Conservation (phyloP, 805 yeast species). For the Saccharomycopsis sp. region DNA sequence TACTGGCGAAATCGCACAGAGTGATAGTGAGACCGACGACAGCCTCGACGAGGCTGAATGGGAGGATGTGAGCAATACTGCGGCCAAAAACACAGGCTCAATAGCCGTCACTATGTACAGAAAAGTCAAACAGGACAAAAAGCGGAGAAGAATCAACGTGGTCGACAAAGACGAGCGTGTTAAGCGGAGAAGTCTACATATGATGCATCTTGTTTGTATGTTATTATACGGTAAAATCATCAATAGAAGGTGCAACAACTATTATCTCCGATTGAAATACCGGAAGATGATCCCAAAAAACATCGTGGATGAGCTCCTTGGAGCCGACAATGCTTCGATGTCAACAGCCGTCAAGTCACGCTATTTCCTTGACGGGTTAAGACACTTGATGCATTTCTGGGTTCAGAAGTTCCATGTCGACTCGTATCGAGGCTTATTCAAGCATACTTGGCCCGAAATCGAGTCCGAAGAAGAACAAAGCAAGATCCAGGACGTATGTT, state of each 20-base stretch:
- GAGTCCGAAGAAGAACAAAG: slow-evolving; percentile 23
- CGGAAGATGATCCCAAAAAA: slow-evolving; percentile 41
- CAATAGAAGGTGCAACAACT: slow-evolving; percentile 67
- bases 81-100: not conserved
- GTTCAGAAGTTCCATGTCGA: slow-evolving; percentile 44
- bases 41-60: slow-evolving; percentile 32
- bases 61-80: slow-evolving; percentile 35
- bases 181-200: slow-evolving; percentile 50
- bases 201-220: slow-evolving; percentile 50
- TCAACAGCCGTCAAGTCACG: slow-evolving; percentile 49
- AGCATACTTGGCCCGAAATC: slow-evolving; percentile 44
- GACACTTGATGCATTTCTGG: slow-evolving; percentile 62
- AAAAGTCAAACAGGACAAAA: slow-evolving; percentile 23
- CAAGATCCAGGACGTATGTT: slow-evolving; percentile 23
- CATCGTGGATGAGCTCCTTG: slow-evolving; percentile 42
- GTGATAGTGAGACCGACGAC: slow-evolving; percentile 24
- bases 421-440: slow-evolving; percentile 31
- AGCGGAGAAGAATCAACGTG: slow-evolving; percentile 26
- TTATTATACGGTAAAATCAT: slow-evolving; percentile 60
- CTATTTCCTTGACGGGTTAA: slow-evolving; percentile 69
- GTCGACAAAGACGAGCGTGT: slow-evolving; percentile 51
- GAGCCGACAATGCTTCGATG: slow-evolving; percentile 32
- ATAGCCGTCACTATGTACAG: slow-evolving; percentile 15
- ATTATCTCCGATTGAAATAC: slow-evolving; percentile 35
- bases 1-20: too few relatives aligned